Evolutionary conservation across 169 alveolate genomes (phyloP), one percentile per base, ranked within the genome.

Genomic region (Plasmodium chabaudi): DNA sequence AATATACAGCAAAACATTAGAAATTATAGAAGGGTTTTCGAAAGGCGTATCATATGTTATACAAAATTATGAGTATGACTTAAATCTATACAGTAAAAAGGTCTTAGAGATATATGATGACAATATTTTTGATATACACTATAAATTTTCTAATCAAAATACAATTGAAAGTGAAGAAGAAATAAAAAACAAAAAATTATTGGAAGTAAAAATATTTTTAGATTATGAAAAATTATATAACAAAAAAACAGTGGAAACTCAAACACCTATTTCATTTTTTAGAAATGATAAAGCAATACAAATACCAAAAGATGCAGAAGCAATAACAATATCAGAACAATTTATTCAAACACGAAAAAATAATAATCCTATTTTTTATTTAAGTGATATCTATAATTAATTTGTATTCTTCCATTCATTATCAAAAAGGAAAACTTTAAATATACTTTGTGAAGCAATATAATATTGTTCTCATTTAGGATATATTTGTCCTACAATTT

Each of bases 211-310:
- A 68, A 61, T 79, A 39, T 79, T 79, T 57, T 79, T 79, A 60
- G 89, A 79, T 59, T 79, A 79, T 67, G 84, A 79, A 79, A 79
- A 79, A 15, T 57, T 79, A 60, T 67, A 79, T 65, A 79, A 68
- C 9, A 79, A 79, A 79, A 79, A 46, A 79, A 79, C 89, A 7
- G 89, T 79, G 27, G 89, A 79, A 70, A 79, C 89, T 15, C 89
- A 79, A 79, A 79, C 89, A 79, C 77, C 56, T 17, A 19, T 67
- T 55, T 79, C 89, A 12, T 56, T 79, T 17, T 79, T 67, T 57
- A 79, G 57, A 79, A 79, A 79, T 9, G 89, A 79, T 53, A 79
- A 49, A 25, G 23, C 60, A 9, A 79, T 67, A 67, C 89, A 79
- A 65, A 79, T 79, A 12, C 46, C 72, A 57, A 79, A 79, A 63